phyloP scores from a whole-genome alignment of 768 basidiomycete species.

The Amanita phalloides region DNA sequence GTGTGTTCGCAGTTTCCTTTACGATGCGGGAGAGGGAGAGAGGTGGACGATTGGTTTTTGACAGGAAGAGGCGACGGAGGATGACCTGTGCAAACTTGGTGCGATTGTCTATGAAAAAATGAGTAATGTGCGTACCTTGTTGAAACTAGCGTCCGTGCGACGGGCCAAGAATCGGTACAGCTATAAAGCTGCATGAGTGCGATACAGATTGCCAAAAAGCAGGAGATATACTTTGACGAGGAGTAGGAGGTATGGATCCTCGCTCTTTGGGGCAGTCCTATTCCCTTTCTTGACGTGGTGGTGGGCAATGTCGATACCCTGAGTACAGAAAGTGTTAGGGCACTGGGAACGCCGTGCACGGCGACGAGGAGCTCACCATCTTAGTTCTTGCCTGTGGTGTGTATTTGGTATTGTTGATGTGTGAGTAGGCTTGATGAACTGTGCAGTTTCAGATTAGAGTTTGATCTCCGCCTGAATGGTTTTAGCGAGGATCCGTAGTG shows the following conservation, averaged over 20 bases:
- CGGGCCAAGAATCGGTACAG: constrained; percentile 98
- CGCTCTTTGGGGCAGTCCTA: constrained; percentile 92
- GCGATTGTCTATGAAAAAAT: not conserved
- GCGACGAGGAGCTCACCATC: constrained; percentile 65
- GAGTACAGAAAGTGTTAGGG: constrained; percentile 6
- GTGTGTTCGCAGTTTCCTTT: constrained; percentile 62
- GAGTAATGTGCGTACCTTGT: constrained; percentile 55
- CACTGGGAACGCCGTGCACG: constrained; percentile 12
- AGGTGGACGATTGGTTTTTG: constrained; percentile 95
- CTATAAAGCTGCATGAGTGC: constrained; percentile 29
- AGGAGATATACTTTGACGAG: constrained; percentile 77
- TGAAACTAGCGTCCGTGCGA: constrained; percentile 91
- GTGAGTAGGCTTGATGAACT: constrained; percentile 47
- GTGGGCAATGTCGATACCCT: constrained; percentile 93
- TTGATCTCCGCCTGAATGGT: constrained; percentile 30
- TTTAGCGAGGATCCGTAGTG: not conserved
- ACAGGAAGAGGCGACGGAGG: constrained; percentile 94
- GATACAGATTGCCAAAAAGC: not conserved
- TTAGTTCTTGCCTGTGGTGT: constrained; percentile 51
- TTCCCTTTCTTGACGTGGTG: constrained; percentile 99
- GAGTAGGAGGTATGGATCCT: constrained; percentile 97
- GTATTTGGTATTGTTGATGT: constrained; percentile 36
- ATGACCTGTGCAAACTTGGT: constrained; percentile 45
- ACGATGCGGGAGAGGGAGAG: constrained; percentile 89
- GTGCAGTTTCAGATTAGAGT: constrained; percentile 39